A percentile compares a stretch with the other conserved stretches of the same genome.
Conservation (phyloP, 345 rosid genomes). For the Aurinia saxatilis region DNA sequence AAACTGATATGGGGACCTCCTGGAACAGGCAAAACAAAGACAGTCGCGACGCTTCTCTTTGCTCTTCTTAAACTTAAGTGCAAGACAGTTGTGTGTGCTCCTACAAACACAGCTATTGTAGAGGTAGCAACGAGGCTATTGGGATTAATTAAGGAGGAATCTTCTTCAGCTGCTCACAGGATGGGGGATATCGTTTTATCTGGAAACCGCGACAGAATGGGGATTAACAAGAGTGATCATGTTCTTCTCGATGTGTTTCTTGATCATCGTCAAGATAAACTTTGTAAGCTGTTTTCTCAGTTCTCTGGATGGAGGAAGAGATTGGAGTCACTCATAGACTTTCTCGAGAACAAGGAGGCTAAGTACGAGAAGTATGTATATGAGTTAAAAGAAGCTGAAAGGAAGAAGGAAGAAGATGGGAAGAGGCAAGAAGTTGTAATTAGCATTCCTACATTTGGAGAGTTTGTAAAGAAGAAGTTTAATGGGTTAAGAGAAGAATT, state of each 20-base stretch:
- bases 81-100: constrained; percentile 36
- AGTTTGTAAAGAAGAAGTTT: constrained; percentile 8
- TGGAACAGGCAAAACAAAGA: constrained; percentile 42
- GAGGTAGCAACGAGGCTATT: constrained; percentile 24
- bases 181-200: constrained; percentile 28
- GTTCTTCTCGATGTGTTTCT: constrained; percentile 25
- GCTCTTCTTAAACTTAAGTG: constrained; percentile 26
- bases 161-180: constrained; percentile 5
- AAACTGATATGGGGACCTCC: constrained; percentile 43
- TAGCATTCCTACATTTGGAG: not conserved
- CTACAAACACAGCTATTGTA: constrained; percentile 34
- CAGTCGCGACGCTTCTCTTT: constrained; percentile 17
- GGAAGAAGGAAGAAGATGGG: not conserved
- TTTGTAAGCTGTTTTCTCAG: not conserved
- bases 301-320: constrained; percentile 22
- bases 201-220: constrained; percentile 31
- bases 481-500: not conserved
- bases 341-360: constrained; percentile 15
- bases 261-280: constrained; percentile 22
- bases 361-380: not conserved
- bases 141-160: not conserved
- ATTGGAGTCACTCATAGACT: constrained; percentile 15
- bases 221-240: constrained; percentile 6
- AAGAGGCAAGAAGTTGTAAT: not conserved
- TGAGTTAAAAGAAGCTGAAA: not conserved